Evolutionary conservation across 768 basidiomycete species (phyloP), one percentile per base, ranked within the genome.

Genomic region (Cantharellus cinnabarinus): DNA sequence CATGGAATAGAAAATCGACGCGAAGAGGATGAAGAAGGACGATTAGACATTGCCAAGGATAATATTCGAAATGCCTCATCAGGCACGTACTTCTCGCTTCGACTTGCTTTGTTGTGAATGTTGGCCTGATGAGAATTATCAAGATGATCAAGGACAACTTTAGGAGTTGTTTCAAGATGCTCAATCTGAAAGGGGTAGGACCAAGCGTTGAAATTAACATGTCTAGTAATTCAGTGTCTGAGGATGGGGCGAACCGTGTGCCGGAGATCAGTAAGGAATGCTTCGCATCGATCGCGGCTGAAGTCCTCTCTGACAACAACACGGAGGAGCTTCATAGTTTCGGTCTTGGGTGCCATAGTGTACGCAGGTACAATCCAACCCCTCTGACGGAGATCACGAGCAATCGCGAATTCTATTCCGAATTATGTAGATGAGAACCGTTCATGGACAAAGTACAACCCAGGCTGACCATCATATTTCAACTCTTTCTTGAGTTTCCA

Each of bases 271-370:
- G 66, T 63, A 7, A 68, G n/a, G 63, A 69, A 65, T 10, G 59
- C 60, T 41, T 69, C 65, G 59, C 64, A 64, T 34, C 68, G 64
- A 5, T 62, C 62, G n/a, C 64, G 59, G 42, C 63, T 64, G 50
- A 64, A 65, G 60, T 69, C 69, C 58, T 69, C 67, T 7, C 69
- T 65, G 14, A 69, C 66, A 56, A 70, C 69, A 4, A 67, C 67
- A 39, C 69, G 66, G 3, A 70, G 62, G 20, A 70, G 59, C 63
- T 70, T 70, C 41, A 67, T 59, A 39, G 64, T 51, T 40, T 63
- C 61, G 2, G 64, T 62, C 50, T 62, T 42, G 41, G 56, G 66
- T 34, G 64, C 52, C 52, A 54, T 54, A 37, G 52, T 54, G 38
- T n/a, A 57, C 29, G 37, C 39, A 55, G 63, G 63, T 4, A 64